Evolutionary conservation across 2,329 filamentous ascomycete genomes (phyloP).

Genomic region (Cryphonectria japonica): DNA sequence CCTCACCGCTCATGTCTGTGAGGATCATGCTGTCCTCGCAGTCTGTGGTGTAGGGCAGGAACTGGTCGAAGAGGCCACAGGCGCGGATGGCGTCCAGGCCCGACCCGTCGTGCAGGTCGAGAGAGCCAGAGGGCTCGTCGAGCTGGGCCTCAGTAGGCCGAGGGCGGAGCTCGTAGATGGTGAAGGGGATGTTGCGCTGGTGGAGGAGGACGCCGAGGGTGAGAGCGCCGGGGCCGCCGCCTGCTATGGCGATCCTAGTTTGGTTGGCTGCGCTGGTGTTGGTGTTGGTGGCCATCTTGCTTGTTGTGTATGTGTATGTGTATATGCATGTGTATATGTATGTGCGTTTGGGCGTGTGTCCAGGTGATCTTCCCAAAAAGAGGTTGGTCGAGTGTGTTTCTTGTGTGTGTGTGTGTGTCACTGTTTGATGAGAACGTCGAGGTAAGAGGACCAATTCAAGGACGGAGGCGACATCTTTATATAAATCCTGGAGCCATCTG

Average conservation of each 20-base stretch:
- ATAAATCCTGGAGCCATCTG: neutral
- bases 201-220: constrained; percentile 52
- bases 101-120: constrained; percentile 53
- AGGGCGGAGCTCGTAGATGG: constrained; percentile 42
- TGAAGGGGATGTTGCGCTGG: constrained; percentile 39
- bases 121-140: constrained; percentile 43
- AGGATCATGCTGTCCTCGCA: constrained; percentile 47
- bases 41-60: constrained; percentile 45
- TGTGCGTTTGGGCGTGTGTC: neutral
- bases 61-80: constrained; percentile 49
- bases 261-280: neutral
- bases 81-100: constrained; percentile 50
- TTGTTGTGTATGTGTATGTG: neutral
- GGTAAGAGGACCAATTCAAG: neutral
- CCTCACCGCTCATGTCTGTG: constrained; percentile 37
- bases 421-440: neutral
- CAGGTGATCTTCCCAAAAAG: neutral
- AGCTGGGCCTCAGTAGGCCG: constrained; percentile 36
- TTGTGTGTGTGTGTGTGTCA: neutral
- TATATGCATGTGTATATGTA: neutral
- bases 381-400: no score
- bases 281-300: neutral
- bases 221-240: constrained; percentile 51
- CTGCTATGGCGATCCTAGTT: constrained; percentile 48
- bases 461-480: neutral